phyloP scores from a whole-genome alignment of 1,284 basidiomycete species.

The Golubevia sp. region DNA sequence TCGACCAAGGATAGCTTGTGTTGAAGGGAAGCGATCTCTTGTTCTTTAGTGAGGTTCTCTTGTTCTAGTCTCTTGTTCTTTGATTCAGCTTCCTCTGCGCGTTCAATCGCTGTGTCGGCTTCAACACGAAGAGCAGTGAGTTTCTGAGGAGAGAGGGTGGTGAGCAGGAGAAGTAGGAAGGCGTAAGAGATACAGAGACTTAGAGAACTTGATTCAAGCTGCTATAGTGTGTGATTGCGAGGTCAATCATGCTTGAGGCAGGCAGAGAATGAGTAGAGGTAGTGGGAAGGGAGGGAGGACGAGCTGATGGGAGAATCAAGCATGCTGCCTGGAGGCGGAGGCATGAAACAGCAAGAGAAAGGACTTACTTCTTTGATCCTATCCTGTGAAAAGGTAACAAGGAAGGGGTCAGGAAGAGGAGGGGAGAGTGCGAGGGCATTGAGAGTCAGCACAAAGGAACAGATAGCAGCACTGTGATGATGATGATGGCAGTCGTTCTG shows the following conservation, averaged over 20 bases:
- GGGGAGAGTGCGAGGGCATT: too few relatives aligned
- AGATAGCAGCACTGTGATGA: too few relatives aligned
- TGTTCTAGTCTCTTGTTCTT: slow-evolving; percentile 70
- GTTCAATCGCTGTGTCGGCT: slow-evolving; percentile 74
- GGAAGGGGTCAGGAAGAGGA: slow-evolving; percentile 1
- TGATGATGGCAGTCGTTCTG: too few relatives aligned
- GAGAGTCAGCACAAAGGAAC: too few relatives aligned
- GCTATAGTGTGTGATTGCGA: too few relatives aligned
- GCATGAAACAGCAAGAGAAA: too few relatives aligned
- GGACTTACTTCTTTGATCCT: slow-evolving; percentile 67
- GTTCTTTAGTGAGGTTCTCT: slow-evolving; percentile 79
- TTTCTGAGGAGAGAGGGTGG: slow-evolving; percentile 60
- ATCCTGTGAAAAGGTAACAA: slow-evolving; percentile 60
- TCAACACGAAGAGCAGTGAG: slow-evolving; percentile 76
- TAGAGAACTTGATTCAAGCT: too few relatives aligned
- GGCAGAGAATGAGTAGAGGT: not conserved
- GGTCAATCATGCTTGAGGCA: too few relatives aligned
- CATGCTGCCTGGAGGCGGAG: too few relatives aligned
- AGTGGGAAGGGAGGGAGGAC: not conserved
- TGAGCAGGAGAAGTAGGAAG: not conserved
- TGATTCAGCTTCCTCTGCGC: slow-evolving; percentile 56
- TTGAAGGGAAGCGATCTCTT: slow-evolving; percentile 81
- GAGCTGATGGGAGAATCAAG: slow-evolving; percentile 4
- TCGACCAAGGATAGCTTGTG: slow-evolving; percentile 78
- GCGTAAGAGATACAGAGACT: not conserved